Base-by-base conservation (phyloP, 148 eudicot genomes). In the Hydrangea macrophylla region DNA sequence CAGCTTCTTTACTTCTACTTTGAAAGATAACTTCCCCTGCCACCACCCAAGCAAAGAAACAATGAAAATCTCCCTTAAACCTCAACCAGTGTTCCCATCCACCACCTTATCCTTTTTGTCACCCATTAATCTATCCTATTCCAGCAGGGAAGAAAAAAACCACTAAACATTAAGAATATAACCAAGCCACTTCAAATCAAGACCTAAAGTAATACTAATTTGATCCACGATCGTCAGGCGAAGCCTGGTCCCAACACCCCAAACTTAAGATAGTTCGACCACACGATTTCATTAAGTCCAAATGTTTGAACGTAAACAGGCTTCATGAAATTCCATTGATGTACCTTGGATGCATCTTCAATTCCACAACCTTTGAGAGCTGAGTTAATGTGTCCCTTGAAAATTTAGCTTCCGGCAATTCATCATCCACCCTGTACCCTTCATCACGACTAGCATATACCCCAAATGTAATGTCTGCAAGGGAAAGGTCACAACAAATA, bases 391-490 rank as follows among this genome's bases (percentile, higher is more conserved):
- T 86, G 55, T 85, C 89, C 79, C 85, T 77, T 45, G 78, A 73
- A 33, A 23, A 68, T 58, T 73, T 78, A 25, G 35, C 67, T 68
- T 81, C 84, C 68, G 54, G 75, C 9, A 62, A 51, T 55, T 82
- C 82, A 62, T 75, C 74, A 64, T 65, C 68, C 27, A 6, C 65
- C 39, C 55, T 44, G 64, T 64, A 71, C 67, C 69, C 76, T 24
- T 62, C 77, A 48, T 30, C 72, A 42, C 56, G 59, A 36, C 11
- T 32, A 67, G 68, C 50, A 74, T 23, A 59, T 11, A 42, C 61
- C 64, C 76, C 79, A 36, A 76, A 76, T 54, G 58, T 88, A 48
- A 88, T 86, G 55, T 82, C 97, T 90, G 89, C 73, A 75, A 71
- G 5, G 40, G 31, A 35, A 59, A 40, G 55, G 44, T 33, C 54